Evolutionary conservation across 768 basidiomycete species (phyloP).

Genomic region (Lyophyllum shimeji): DNA sequence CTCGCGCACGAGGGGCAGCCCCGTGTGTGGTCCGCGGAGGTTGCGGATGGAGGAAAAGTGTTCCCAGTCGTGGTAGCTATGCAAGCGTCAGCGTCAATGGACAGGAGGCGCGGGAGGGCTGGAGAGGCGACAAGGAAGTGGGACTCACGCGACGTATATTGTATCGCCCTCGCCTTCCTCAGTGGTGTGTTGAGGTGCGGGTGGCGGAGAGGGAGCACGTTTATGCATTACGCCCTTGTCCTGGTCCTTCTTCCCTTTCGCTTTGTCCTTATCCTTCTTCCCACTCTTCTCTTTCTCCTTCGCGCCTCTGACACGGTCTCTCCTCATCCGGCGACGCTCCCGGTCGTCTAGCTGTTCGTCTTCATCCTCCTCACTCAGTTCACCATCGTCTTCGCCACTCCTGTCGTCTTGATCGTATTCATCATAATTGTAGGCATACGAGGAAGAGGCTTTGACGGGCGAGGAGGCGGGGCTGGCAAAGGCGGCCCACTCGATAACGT

Average conservation of each 20-base stretch:
- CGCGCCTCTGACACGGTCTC: constrained; percentile 29
- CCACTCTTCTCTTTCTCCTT: constrained; percentile 6
- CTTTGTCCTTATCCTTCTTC: background rate
- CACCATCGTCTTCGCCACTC: constrained; percentile 10
- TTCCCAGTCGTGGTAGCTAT: constrained; percentile 90
- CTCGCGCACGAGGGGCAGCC: constrained; percentile 66
- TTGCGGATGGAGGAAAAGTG: constrained; percentile 95
- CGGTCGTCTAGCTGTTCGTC: constrained; percentile 30
- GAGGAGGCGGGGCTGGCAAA: constrained; percentile 41
- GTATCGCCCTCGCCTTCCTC: constrained; percentile 35
- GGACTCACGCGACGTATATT: constrained; percentile 82
- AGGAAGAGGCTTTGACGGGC: constrained; percentile 7
- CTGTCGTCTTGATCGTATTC: constrained; percentile 8
- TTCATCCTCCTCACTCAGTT: constrained; percentile 26
- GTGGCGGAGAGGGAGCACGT: background rate
- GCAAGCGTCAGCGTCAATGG: background rate
- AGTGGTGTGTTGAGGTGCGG: background rate
- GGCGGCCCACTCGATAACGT: constrained; percentile 82
- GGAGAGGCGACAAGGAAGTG: no score
- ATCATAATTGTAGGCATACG: constrained; percentile 12
- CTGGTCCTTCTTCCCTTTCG: background rate
- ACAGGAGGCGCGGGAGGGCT: background rate
- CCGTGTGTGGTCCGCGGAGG: constrained; percentile 78
- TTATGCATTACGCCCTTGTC: background rate
- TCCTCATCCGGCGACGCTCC: constrained; percentile 42